phyloP scores from a whole-genome alignment of 192 early-diverging fungal species.

The Chytriomyces sp. region DNA sequence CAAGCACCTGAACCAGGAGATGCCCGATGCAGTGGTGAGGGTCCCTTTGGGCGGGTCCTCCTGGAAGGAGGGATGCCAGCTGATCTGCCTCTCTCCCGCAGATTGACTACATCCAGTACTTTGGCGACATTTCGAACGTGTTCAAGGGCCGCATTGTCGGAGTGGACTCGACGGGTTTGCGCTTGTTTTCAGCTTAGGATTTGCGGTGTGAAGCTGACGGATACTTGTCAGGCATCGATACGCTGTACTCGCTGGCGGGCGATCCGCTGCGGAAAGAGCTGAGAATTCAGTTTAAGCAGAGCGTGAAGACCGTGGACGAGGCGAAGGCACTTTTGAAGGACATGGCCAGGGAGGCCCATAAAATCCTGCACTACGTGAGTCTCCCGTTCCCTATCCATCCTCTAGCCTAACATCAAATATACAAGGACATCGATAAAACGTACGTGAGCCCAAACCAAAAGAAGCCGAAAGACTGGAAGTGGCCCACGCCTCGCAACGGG shows the following conservation, averaged over 20 bases:
- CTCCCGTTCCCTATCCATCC: background rate
- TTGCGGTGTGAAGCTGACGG: background rate
- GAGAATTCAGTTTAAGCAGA: conserved; percentile 13
- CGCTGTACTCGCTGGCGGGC: conserved; percentile 15
- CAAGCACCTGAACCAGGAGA: conserved; percentile 19
- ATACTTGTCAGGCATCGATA: conserved; percentile 26
- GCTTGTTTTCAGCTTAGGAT: background rate
- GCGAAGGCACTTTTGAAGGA: conserved; percentile 8
- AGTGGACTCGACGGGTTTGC: conserved; percentile 26
- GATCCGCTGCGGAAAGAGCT: conserved; percentile 9
- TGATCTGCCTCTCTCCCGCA: background rate
- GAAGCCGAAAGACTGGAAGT: conserved; percentile 2
- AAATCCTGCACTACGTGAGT: conserved; percentile 24
- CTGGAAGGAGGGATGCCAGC: too few relatives aligned
- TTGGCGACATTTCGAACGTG: conserved; percentile 8
- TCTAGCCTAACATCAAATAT: background rate
- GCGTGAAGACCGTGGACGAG: conserved; percentile 13
- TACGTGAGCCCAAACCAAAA: conserved; percentile 13
- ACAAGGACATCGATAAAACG: conserved; percentile 31
- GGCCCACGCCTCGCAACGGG: conserved; percentile 1
- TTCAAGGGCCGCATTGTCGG: conserved; percentile 20
- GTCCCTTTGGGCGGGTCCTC: background rate
- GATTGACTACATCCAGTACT: conserved; percentile 30
- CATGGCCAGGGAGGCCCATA: conserved; percentile 31
- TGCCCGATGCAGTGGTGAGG: conserved; percentile 26